Evolutionary conservation across 164 flowering plant species (phyloP), one percentile per base, ranked within the genome.

Genomic region (Cinnamomum micranthum): DNA sequence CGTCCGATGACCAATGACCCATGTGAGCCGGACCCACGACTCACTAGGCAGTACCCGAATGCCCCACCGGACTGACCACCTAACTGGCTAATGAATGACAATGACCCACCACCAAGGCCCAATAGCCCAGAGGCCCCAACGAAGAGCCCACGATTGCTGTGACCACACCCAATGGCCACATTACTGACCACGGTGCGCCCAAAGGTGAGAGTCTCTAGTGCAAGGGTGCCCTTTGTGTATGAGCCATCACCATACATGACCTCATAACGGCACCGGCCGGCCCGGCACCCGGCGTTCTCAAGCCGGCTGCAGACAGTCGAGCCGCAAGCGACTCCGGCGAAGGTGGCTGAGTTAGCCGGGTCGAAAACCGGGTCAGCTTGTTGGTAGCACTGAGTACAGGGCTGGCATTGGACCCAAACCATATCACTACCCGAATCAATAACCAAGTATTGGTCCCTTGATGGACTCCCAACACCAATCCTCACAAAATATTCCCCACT

Each of bases 91-190:
- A 87, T 85, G 10, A 95, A 86, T 0, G 99, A 95, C 91, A 95
- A 74, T 19, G 92, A 77, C 12, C 98, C 98, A 3, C 94, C 91
- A 0, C 99, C 99, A 1, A 95, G 87, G 6, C 99, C 99, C 70
- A 95, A 68, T 50, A 95, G 72, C 2, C 99, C 99, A 3, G 99
- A 97, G 0, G 99, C 97, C 1, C 98, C 99, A 0, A 89, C 74
- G 65, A 93, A 95, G 91, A 95, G 84, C 52, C 99, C 98, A 27
- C 81, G 85, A 82, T 95, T 95, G 76, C 71, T 76, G 66, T 95
- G 97, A 27, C 99, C 99, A 76, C 99, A 95, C 5, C 99, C 99
- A 51, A 93, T 91, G 9, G 94, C 98, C 14, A 95, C 91, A 71
- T 87, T 81, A 9, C 71, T 84, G 20, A 93, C 84, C 81, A 69